Evolutionary conservation across 192 early-diverging fungal genomes (phyloP).

Genomic region (Physocladia obscura): DNA sequence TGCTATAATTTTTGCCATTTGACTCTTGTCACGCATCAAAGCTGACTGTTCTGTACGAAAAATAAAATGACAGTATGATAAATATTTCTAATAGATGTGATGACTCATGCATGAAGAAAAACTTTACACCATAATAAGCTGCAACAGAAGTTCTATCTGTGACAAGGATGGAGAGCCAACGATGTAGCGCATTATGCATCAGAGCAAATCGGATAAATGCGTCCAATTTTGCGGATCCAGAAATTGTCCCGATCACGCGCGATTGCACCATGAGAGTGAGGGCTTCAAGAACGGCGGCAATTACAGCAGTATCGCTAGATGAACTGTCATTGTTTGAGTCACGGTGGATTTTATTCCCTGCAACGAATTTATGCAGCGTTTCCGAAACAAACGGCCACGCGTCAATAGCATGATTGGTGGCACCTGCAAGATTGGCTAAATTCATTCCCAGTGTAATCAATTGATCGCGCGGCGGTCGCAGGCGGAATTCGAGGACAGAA

Average conservation of each 20-base stretch:
- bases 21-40: slow-evolving; percentile 9
- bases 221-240: too few species aligned
- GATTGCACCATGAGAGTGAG: neutral
- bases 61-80: neutral
- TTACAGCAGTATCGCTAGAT: neutral
- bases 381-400: slow-evolving; percentile 7
- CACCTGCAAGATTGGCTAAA: neutral
- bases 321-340: neutral
- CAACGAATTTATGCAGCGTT: neutral
- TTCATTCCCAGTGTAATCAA: neutral
- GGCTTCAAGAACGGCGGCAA: neutral
- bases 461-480: neutral
- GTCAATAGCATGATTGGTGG: neutral
- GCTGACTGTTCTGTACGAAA: slow-evolving; percentile 1
- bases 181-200: neutral
- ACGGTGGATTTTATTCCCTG: neutral
- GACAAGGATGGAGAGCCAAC: neutral
- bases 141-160: neutral
- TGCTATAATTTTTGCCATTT: neutral
- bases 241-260: neutral
- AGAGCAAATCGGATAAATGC: slow-evolving; percentile 8
- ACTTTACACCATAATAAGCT: slow-evolving; percentile 6
- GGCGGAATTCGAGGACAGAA: slow-evolving; percentile 1
- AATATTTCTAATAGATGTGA: too few species aligned
- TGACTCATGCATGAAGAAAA: neutral